These are phyloP conservation scores for Ailanthus altissimus DNA, from an alignment of 345 rosid species.

Conservation along the genomic window DNA sequence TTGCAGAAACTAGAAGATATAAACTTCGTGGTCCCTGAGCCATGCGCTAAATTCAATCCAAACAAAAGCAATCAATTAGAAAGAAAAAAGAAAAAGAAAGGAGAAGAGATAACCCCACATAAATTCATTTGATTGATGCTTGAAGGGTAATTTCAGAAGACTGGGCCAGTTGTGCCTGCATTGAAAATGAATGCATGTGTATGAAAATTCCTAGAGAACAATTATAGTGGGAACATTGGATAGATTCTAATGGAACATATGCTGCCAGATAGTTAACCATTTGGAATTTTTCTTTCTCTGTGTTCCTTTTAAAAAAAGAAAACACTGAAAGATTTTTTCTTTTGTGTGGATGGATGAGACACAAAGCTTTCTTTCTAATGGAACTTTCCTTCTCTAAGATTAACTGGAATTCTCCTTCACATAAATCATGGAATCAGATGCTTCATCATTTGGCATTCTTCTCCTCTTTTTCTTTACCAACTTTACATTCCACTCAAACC, in stretches of 20 bases:
- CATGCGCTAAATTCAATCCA: slow-evolving; percentile 4
- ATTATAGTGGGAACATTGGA: slow-evolving; percentile 13
- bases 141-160: background rate
- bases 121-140: background rate
- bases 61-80: background rate
- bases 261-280: slow-evolving; percentile 26
- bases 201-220: background rate
- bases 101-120: background rate
- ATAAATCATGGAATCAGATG: slow-evolving; percentile 44
- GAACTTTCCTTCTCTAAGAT: too few relatives aligned
- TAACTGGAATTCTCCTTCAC: slow-evolving; percentile 25
- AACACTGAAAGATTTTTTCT: background rate
- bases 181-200: background rate
- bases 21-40: slow-evolving; percentile 27
- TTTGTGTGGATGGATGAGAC: slow-evolving; percentile 28
- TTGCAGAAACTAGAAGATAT: slow-evolving; percentile 21
- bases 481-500: background rate
- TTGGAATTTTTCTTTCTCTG: background rate
- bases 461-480: background rate
- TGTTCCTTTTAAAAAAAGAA: background rate
- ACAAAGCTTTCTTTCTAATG: slow-evolving; percentile 35
- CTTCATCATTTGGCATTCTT: slow-evolving; percentile 21
- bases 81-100: background rate
- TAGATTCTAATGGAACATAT: slow-evolving; percentile 38
- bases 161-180: slow-evolving; percentile 16